Evolutionary conservation across 73 alveolate genomes (phyloP).

Genomic region (Paramecium primaurelia): DNA sequence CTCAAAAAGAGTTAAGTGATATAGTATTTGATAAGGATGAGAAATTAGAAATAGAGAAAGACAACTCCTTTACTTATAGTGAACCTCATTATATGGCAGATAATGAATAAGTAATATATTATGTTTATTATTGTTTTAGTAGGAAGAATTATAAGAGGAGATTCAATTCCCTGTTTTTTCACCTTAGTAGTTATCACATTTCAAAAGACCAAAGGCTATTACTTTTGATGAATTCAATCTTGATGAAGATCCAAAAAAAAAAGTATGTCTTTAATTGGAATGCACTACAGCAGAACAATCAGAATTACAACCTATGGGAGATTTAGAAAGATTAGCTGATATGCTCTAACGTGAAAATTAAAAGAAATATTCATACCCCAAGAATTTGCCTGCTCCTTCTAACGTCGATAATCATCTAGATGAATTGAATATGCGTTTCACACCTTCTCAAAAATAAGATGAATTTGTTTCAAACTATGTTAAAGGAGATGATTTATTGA

Average conservation of each 20-base stretch:
- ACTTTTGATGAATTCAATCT: neutral
- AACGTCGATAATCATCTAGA: slow-evolving; percentile 15
- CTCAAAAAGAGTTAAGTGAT: neutral
- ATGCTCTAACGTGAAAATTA: neutral
- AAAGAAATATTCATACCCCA: slow-evolving; percentile 36
- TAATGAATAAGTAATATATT: neutral
- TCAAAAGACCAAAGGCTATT: neutral
- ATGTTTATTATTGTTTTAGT: neutral
- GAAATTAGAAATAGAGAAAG: neutral
- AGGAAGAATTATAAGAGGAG: neutral
- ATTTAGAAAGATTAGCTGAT: slow-evolving; percentile 16
- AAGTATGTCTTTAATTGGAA: neutral
- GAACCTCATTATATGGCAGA: neutral
- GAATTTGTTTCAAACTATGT: slow-evolving; percentile 3
- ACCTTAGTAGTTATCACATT: neutral
- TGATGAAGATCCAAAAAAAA: slow-evolving; percentile 16
- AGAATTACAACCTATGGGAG: neutral
- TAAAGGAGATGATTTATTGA: neutral
- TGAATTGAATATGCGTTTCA: slow-evolving; percentile 22
- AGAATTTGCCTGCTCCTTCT: slow-evolving; percentile 18
- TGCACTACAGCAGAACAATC: neutral
- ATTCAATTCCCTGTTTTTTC: neutral
- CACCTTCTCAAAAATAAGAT: neutral
- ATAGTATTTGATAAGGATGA: neutral
- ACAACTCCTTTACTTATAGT: neutral